Evolutionary conservation across 2,329 filamentous ascomycete species (phyloP), one percentile per base, ranked within the genome.

Genomic region (Epichloe brachyelytri): DNA sequence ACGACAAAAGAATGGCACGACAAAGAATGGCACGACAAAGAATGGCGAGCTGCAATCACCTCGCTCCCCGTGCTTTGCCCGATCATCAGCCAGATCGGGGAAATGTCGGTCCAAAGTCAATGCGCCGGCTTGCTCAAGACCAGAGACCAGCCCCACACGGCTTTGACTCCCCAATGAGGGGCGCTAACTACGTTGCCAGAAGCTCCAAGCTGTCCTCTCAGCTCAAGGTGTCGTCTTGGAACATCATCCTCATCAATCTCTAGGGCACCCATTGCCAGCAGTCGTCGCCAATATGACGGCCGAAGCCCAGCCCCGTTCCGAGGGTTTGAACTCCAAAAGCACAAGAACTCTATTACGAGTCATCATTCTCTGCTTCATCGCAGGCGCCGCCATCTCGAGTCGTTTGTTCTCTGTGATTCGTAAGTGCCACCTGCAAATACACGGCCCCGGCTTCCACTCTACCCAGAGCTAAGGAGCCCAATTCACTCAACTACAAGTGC

Each of bases 331-430:
- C 66, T 86, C 84, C 61, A 79, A 83, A 69, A 96, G 83, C 69
- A 87, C 88, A 56, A 83, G 90, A 68, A 85, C 88, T 58, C 72
- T 97, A 63, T 76, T 98, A 58, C 83, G 90, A 65, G 82, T 96
- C 60, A 78, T 94, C 64, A 98, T 98, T 72, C 82, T 98, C 61
- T 78, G 77, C 64, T 81, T 91, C 64, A 96, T 98, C 70, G 93
- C 93, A 58, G 89, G 81, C 53, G 90, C 93, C 56, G 89, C 91
- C 59, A 80, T 97, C 65, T 82, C 90, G 59, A 95, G 90, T 71
- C 88, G 93, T 71, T 77, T 98, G 60, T 98, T 98, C 78, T 96
- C 89, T 63, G 93, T 98, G 59, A 97, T 98, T 71, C 86, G 93
- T 91, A 81, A 67, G 86, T 79, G 54, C 52, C 50, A 47, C 48